Evolutionary conservation across 73 alveolate genomes (phyloP).

Genomic region (Effrenium voratum): DNA sequence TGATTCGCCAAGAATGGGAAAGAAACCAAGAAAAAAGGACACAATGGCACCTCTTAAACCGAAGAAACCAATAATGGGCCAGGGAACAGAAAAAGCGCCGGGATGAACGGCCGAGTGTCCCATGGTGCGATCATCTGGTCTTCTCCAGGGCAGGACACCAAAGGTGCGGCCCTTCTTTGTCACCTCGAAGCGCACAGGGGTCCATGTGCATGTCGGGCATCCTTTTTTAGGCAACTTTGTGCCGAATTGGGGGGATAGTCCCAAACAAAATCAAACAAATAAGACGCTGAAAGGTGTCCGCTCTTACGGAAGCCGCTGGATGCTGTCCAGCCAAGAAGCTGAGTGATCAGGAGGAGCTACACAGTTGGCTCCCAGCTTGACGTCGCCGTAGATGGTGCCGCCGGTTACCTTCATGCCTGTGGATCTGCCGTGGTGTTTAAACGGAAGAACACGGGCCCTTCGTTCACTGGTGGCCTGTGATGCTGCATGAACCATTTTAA

Average conservation of each 20-base stretch:
- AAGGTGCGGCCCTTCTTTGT: constrained; percentile 7
- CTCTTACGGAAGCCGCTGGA: too few relatives aligned
- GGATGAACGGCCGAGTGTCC: not conserved
- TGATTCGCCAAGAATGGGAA: too few relatives aligned
- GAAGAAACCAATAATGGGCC: too few relatives aligned
- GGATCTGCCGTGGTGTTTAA: not conserved
- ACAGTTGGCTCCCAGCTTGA: not conserved
- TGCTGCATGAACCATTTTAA: too few relatives aligned
- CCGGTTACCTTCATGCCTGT: too few relatives aligned
- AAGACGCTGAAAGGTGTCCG: too few relatives aligned
- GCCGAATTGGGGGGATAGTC: too few relatives aligned
- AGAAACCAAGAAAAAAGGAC: too few relatives aligned
- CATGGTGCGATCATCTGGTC: not conserved
- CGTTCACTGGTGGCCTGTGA: too few relatives aligned
- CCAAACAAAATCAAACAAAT: too few relatives aligned
- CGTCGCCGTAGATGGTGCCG: constrained; percentile 19
- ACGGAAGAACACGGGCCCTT: not conserved
- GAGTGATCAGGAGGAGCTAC: not conserved
- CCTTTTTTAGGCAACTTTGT: too few relatives aligned
- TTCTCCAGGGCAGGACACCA: constrained; percentile 22
- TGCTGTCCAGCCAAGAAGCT: not conserved
- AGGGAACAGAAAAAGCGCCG: not conserved
- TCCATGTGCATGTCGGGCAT: not conserved
- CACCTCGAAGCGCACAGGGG: not conserved
- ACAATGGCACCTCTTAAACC: too few relatives aligned